phyloP scores from a whole-genome alignment of 2,329 filamentous ascomycete genomes.

The Aspergillus vadensis region DNA sequence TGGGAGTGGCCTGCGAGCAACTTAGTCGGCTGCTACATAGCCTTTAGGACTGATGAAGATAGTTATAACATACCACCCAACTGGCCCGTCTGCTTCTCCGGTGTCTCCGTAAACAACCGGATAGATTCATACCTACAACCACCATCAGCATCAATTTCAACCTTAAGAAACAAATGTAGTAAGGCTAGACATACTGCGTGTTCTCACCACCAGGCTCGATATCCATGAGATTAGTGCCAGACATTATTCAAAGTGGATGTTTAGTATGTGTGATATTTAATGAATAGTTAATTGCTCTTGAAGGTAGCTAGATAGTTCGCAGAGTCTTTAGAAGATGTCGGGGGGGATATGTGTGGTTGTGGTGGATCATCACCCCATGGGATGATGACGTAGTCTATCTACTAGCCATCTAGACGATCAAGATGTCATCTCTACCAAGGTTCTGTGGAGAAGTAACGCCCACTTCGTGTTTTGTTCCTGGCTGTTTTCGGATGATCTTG shows the following conservation, averaged over 20 bases:
- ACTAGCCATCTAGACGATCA: too few relatives aligned
- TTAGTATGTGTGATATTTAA: not conserved
- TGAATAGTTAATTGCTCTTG: not conserved
- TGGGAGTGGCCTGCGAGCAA: conserved; percentile 24
- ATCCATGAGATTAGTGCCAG: conserved; percentile 57
- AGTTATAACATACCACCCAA: conserved; percentile 40
- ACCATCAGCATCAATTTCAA: not conserved
- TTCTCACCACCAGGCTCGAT: conserved; percentile 62
- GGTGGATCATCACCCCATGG: not conserved
- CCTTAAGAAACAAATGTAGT: too few relatives aligned
- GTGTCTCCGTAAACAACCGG: conserved; percentile 52
- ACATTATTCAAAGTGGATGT: conserved; percentile 41
- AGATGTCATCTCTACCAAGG: not conserved
- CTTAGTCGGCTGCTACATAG: not conserved
- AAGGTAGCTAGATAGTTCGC: not conserved
- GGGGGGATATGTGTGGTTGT: not conserved
- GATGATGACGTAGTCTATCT: not conserved
- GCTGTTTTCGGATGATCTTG: not conserved
- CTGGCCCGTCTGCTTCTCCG: conserved; percentile 59
- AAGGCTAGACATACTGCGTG: conserved; percentile 50
- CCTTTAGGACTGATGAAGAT: too few relatives aligned
- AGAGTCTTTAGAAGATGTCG: not conserved
- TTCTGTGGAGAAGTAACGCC: not conserved
- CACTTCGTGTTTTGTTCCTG: not conserved
- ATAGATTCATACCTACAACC: conserved; percentile 59